A percentile compares a stretch with the other conserved stretches of the same genome.
These are phyloP conservation scores for Keqinozyma sinolaborantium DNA, from an alignment of 1,139 yeast species.

Conservation along the genomic window DNA sequence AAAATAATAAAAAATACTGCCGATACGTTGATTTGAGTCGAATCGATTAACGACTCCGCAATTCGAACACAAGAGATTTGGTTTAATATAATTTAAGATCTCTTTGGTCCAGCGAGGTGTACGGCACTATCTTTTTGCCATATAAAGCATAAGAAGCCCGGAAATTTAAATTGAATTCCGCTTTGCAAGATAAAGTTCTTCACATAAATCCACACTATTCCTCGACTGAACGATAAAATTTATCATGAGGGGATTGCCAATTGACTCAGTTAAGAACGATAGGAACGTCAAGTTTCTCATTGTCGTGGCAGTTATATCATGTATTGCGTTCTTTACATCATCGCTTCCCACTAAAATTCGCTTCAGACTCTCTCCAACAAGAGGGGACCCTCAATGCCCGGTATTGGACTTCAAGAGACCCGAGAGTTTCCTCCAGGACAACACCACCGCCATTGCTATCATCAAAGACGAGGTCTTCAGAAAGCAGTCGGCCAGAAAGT, in stretches of 20 bases:
- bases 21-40: no score
- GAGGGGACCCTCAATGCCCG: slow-evolving; percentile 23
- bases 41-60: no score
- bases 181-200: no score
- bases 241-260: background rate
- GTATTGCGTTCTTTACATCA: background rate
- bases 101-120: no score
- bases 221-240: no score
- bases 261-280: background rate
- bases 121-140: no score
- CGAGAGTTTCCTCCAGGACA: slow-evolving; percentile 24
- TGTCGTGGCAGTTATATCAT: background rate
- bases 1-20: no score
- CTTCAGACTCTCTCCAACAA: background rate
- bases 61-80: no score
- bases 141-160: no score
- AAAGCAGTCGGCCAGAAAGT: slow-evolving; percentile 28
- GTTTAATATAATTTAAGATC: no score
- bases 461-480: slow-evolving; percentile 32
- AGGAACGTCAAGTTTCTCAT: background rate
- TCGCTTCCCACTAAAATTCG: background rate
- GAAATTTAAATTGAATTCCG: no score
- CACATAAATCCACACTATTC: no score
- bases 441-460: slow-evolving; percentile 30
- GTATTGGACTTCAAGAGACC: slow-evolving; percentile 29